Conservation (phyloP, 1,284 basidiomycete genomes). For the Apiotrichum akiyoshidainum region DNA sequence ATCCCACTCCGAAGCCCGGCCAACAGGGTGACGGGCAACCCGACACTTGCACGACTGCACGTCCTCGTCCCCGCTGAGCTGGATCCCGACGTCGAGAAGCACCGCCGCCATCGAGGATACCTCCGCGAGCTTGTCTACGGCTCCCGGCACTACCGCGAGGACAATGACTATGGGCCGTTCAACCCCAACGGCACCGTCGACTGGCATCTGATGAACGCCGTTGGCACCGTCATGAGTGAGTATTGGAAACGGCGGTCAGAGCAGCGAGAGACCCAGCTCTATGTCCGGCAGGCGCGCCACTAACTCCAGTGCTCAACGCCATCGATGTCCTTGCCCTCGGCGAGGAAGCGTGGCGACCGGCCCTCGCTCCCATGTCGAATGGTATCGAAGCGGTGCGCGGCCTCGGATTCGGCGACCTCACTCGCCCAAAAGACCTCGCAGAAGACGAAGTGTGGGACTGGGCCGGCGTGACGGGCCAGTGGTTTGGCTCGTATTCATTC, state of each 20-base stretch:
- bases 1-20: constrained; percentile 15
- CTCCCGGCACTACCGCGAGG: constrained; percentile 25
- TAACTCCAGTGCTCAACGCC: constrained; percentile 34
- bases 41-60: constrained; percentile 30
- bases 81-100: constrained; percentile 15
- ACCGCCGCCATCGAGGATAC: constrained; percentile 31
- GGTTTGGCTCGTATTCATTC: constrained; percentile 48
- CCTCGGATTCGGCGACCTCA: constrained; percentile 28
- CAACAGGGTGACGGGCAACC: constrained; percentile 17
- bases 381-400: constrained; percentile 34
- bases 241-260: neutral
- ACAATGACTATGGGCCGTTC: constrained; percentile 43
- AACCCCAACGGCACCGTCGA: constrained; percentile 36
- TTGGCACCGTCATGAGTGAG: constrained; percentile 45
- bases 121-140: constrained; percentile 38
- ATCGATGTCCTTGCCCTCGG: constrained; percentile 29
- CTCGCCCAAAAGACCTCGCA: constrained; percentile 23
- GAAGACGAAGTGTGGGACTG: constrained; percentile 39
- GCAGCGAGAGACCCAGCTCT: too few species aligned
- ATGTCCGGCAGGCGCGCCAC: neutral
- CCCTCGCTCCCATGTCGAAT: constrained; percentile 26
- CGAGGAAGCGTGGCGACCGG: constrained; percentile 31
- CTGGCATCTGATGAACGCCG: constrained; percentile 41
- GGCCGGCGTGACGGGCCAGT: constrained; percentile 39
- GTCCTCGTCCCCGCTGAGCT: constrained; percentile 27